Evolutionary conservation across 1,284 basidiomycete genomes (phyloP).

Genomic region (Garcileccinum viscosum): DNA sequence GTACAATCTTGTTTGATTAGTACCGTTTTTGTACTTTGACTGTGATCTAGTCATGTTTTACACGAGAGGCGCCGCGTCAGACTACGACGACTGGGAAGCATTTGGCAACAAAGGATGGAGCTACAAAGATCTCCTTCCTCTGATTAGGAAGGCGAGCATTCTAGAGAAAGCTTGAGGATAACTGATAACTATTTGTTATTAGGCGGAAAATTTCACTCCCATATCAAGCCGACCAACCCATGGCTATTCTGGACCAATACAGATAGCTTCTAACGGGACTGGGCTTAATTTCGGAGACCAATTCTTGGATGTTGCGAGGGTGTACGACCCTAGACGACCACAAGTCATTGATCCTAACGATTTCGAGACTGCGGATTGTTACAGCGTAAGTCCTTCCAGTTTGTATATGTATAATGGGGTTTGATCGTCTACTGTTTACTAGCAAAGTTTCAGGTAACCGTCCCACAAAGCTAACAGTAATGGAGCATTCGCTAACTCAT

Average conservation of each 20-base stretch:
- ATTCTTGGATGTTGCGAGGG: background rate
- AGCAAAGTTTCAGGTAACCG: background rate
- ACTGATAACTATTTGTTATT: background rate
- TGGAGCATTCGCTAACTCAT: background rate
- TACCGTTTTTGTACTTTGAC: background rate
- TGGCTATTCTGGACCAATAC: background rate
- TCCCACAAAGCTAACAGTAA: background rate
- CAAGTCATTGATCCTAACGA: background rate
- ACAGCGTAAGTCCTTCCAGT: background rate
- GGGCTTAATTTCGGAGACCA: background rate
- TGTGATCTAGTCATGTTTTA: background rate
- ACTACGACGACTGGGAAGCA: background rate
- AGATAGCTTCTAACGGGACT: background rate
- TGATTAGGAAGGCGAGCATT: background rate
- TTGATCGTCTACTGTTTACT: background rate
- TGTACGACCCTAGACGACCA: background rate
- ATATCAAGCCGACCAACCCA: background rate
- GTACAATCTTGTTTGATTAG: background rate
- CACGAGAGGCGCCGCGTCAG: background rate
- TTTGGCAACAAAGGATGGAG: background rate
- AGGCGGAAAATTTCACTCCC: background rate
- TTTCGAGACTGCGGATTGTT: background rate
- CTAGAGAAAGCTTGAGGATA: background rate
- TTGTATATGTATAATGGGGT: background rate
- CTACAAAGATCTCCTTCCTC: background rate